phyloP scores from a whole-genome alignment of 2,329 filamentous ascomycete genomes.

The Rhytidhysteron rufulum region DNA sequence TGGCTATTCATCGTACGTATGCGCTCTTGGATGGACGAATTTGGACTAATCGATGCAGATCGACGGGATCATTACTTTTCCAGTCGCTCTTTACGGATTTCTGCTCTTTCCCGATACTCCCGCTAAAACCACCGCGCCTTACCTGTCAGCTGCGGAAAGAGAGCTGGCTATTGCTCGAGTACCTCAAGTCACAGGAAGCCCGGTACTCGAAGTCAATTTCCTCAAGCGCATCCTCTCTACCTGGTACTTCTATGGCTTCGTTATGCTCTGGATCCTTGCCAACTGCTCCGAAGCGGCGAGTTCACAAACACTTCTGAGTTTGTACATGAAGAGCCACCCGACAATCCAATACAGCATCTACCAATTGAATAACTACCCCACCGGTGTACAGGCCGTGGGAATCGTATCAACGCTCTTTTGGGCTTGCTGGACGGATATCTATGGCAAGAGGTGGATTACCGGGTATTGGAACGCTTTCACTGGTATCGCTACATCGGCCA shows the following conservation, averaged over 20 bases:
- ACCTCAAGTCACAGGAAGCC: conserved; percentile 20
- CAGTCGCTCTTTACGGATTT: conserved; percentile 42
- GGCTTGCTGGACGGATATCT: too few relatives aligned
- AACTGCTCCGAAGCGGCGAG: too few relatives aligned
- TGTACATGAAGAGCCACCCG: conserved; percentile 23
- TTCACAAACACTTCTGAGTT: conserved; percentile 47
- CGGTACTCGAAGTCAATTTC: conserved; percentile 37
- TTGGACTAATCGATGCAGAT: too few relatives aligned
- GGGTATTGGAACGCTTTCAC: too few relatives aligned
- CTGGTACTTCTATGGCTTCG: conserved; percentile 51
- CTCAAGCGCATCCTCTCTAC: conserved; percentile 34
- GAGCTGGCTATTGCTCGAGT: conserved; percentile 18
- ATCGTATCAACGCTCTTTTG: too few relatives aligned
- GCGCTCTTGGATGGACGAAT: too few relatives aligned
- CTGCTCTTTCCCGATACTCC: conserved; percentile 28
- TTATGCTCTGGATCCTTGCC: conserved; percentile 48
- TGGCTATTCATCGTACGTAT: neutral
- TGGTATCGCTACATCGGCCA: too few relatives aligned
- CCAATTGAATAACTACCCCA: conserved; percentile 48
- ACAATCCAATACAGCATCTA: conserved; percentile 39
- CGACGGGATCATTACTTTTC: conserved; percentile 38
- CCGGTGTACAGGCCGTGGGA: conserved; percentile 41
- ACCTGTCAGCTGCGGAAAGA: conserved; percentile 30
- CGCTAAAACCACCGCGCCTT: conserved; percentile 28
- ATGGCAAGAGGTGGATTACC: too few relatives aligned